Evolutionary conservation across 495 filamentous ascomycete species (phyloP).

Genomic region (Neurospora pannonica): DNA sequence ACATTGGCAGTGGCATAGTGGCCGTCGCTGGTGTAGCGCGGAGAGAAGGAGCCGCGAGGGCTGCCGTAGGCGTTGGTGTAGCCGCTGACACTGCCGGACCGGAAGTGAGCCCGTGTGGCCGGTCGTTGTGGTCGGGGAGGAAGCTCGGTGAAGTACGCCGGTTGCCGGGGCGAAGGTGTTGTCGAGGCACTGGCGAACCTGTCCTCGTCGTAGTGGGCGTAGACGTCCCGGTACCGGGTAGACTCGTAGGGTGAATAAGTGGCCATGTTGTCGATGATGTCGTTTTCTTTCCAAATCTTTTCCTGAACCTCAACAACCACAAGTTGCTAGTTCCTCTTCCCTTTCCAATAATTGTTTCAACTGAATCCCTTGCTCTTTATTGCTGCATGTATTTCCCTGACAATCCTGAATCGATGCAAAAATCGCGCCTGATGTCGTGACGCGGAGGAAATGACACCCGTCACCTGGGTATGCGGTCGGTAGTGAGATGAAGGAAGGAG

Average conservation of each 20-base stretch:
- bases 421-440: slow-evolving; percentile 38
- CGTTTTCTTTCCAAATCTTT: slow-evolving; percentile 18
- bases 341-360: slow-evolving; percentile 6
- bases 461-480: slow-evolving; percentile 50
- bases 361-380: slow-evolving; percentile 6
- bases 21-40: slow-evolving; percentile 45
- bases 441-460: slow-evolving; percentile 38
- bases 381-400: slow-evolving; percentile 14
- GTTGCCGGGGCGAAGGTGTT: slow-evolving; percentile 40
- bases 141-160: slow-evolving; percentile 31
- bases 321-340: slow-evolving; percentile 9
- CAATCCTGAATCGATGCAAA: slow-evolving; percentile 6
- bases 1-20: slow-evolving; percentile 48
- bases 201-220: slow-evolving; percentile 30
- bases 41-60: slow-evolving; percentile 34
- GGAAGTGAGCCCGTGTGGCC: slow-evolving; percentile 38
- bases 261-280: slow-evolving; percentile 33
- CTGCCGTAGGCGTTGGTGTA: slow-evolving; percentile 15
- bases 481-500: slow-evolving; percentile 39
- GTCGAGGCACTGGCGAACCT: slow-evolving; percentile 36
- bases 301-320: slow-evolving; percentile 2
- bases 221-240: slow-evolving; percentile 28
- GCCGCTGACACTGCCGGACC: slow-evolving; percentile 29
- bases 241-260: slow-evolving; percentile 37
- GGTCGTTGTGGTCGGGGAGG: slow-evolving; percentile 31